Evolutionary conservation across 179 eudicot genomes (phyloP), one percentile per base, ranked within the genome.

Genomic region (Actinidia arguta): DNA sequence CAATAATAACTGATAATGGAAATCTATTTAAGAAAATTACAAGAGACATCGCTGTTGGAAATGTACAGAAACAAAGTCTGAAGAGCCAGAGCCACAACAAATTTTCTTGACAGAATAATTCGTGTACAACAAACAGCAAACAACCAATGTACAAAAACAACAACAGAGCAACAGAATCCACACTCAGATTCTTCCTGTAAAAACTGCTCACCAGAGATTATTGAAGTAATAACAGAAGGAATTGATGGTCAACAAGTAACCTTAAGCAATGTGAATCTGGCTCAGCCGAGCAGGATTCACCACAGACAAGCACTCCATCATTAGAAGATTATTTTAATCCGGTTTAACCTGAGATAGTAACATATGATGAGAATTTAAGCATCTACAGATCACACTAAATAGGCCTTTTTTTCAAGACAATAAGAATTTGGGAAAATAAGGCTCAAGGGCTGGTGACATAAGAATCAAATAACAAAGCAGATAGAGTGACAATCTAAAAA

Each of bases 281-380:
- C 48, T 63, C 59, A 48, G 67, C 81, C 20, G 46, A 47, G 69
- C 7, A 64, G 81, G 58, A 64, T 66, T 62, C 27, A 10, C 73
- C 10, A 31, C 6, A 27, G 16, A 78, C 55, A 50, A 47, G 52
- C 39, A 18, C n/a, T 18, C 70, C 36, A 24, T 77, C 55, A 39
- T 39, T 39, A 39, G 42, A 39, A 39, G 42, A 39, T 39, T 39
- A 39, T 39, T 25, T 24, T 48, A 24, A 8, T 78, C 59, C 3
- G 42, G 70, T 59, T 77, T 22, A 77, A 58, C 80, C 71, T 78
- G 50, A 25, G 27, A 63, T 18, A 18, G 17, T 61, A 78, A 78
- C 61, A 44, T 36, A 70, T 27, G 47, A 10, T 5, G 12, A 44
- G 24, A 46, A 63, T 56, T 63, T 78, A 20, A 78, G 55, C 79